Percentiles rank a stretch among this genome's conserved stretches.
Conservation (phyloP, 345 rosid genomes). For the Gossypium herbaceum region DNA sequence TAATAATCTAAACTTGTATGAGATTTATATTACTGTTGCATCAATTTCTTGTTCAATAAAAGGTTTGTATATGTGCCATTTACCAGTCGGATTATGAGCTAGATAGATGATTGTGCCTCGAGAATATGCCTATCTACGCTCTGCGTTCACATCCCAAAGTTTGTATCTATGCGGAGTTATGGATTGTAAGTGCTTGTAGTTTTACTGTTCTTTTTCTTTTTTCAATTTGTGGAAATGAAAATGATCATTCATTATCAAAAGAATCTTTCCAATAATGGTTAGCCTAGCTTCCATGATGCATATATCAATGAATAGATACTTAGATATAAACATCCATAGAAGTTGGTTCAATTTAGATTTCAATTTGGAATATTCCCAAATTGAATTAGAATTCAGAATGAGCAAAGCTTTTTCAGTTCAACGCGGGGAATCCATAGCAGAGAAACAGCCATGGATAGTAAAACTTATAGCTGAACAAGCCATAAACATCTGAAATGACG, state of each 20-base stretch:
- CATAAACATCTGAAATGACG: too few relatives aligned
- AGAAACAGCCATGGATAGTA: too few relatives aligned
- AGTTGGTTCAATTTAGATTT: background rate
- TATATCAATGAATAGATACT: background rate
- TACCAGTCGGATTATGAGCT: background rate
- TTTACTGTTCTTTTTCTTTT: background rate
- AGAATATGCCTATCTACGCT: background rate
- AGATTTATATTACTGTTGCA: background rate
- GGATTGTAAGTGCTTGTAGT: background rate
- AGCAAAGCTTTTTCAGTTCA: too few relatives aligned
- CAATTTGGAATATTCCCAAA: too few relatives aligned
- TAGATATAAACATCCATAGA: background rate
- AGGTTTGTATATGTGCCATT: background rate
- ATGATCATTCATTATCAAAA: background rate
- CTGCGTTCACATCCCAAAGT: background rate
- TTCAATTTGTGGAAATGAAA: background rate
- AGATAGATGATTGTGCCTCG: background rate
- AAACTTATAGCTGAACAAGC: too few relatives aligned
- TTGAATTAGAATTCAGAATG: too few relatives aligned
- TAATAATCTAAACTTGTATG: background rate
- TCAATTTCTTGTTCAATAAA: background rate
- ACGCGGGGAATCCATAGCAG: too few relatives aligned
- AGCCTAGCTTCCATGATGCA: background rate
- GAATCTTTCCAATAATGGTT: background rate
- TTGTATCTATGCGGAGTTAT: background rate